Conservation (phyloP, 2,329 filamentous ascomycete genomes). For the Rhinocladiella similis region DNA sequence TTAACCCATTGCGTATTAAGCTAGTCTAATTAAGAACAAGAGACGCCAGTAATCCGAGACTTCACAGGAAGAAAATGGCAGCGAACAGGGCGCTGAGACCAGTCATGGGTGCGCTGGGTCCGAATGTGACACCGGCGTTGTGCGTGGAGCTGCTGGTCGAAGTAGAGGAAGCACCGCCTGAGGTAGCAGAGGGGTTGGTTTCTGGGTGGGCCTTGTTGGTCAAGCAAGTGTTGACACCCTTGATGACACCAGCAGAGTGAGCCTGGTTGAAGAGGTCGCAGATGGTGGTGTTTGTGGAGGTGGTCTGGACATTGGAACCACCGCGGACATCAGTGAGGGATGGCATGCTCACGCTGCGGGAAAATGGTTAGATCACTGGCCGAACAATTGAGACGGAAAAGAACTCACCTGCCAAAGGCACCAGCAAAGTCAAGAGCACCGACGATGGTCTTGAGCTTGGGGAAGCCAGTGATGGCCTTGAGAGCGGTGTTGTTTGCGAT, state of each 20-base stretch:
- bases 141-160: conserved; percentile 14
- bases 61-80: conserved; percentile 30
- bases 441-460: conserved; percentile 65
- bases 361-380: conserved; percentile 32
- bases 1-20: conserved; percentile 27
- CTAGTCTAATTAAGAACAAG: conserved; percentile 26
- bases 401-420: conserved; percentile 57
- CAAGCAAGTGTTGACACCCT: conserved; percentile 49
- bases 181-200: conserved; percentile 19
- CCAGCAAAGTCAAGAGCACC: conserved; percentile 86
- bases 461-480: conserved; percentile 64
- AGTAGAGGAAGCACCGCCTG: conserved; percentile 17
- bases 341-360: conserved; percentile 67
- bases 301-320: conserved; percentile 69
- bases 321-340: conserved; percentile 67
- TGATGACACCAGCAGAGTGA: conserved; percentile 43
- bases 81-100: conserved; percentile 27
- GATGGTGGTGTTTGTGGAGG: conserved; percentile 55
- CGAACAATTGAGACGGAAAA: background rate
- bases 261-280: conserved; percentile 57
- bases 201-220: conserved; percentile 37
- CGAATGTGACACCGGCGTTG: conserved; percentile 15
- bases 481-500: conserved; percentile 89
- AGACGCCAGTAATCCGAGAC: conserved; percentile 19
- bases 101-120: conserved; percentile 22